Base-by-base conservation (phyloP, 2,329 filamentous ascomycete species). In the Neoscytalidium dimidiatum region DNA sequence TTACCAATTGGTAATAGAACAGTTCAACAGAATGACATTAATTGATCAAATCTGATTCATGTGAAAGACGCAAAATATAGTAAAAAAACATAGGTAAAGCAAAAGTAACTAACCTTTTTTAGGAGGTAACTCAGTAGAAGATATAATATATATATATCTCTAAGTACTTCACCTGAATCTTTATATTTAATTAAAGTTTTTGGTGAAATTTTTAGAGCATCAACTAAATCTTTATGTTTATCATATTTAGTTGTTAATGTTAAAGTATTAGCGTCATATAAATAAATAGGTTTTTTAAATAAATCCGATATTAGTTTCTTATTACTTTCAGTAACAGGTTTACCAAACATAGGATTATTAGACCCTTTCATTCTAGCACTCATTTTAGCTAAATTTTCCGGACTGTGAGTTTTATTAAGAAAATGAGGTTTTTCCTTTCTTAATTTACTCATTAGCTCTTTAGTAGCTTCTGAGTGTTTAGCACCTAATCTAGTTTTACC, bases 61-160 rank as follows among this genome's bases (percentile, higher is more conserved):
- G 35, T 41, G n/a, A n/a, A n/a, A n/a, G n/a, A n/a, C n/a, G n/a
- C n/a, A n/a, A n/a, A n/a, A n/a, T n/a, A n/a, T n/a, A n/a, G n/a
- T n/a, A n/a, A n/a, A n/a, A n/a, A n/a, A n/a, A n/a, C n/a, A n/a
- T n/a, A n/a, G n/a, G n/a, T n/a, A n/a, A 41, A 41, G 35, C 13
- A 41, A 17, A 14, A 41, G 35, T 41, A 41, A 17, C 35, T 41
- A 41, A 41, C 35, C n/a, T 41, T 17, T 41, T 17, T 41, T n/a
- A n/a, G 43, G 43, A 46, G 5, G 43, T 49, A 49, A 11, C 17
- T 49, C 46, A 49, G 17, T 49, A 49, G 46, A 49, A 49, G 46
- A 49, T 26, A 46, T 67, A 65, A 62, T 56, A 60, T 67, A 62
- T n/a, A n/a, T 31, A 56, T 38, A 63, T 33, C 48, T 49, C 17